These are phyloP conservation scores for Ascobolus immersus DNA, from an alignment of 495 filamentous ascomycete species.

Conservation along the genomic window DNA sequence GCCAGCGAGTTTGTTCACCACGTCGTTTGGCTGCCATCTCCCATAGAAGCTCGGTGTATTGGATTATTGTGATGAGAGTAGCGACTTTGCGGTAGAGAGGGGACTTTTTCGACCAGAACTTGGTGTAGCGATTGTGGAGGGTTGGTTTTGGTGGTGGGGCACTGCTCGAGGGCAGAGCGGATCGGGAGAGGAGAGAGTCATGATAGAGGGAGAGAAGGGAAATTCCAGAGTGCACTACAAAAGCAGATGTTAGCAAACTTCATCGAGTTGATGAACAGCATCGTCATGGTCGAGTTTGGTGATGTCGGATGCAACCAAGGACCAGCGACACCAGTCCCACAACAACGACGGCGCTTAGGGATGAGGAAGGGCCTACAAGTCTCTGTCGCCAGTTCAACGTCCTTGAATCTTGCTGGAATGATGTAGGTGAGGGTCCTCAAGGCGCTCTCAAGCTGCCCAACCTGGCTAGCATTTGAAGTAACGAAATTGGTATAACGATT, in stretches of 20 bases:
- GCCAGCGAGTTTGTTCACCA: conserved; percentile 59
- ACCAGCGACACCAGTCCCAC: background rate
- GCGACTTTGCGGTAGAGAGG: conserved; percentile 53
- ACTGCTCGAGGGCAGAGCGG: conserved; percentile 20
- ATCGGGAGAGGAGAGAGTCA: conserved; percentile 49
- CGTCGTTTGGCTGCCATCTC: conserved; percentile 60
- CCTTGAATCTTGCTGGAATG: conserved; percentile 85
- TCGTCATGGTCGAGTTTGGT: background rate
- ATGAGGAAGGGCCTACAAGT: conserved; percentile 20
- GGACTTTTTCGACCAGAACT: conserved; percentile 58
- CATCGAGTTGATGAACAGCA: background rate
- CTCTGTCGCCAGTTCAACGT: conserved; percentile 84
- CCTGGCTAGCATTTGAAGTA: conserved; percentile 71
- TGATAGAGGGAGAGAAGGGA: conserved; percentile 85
- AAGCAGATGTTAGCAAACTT: conserved; percentile 17
- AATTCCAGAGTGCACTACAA: conserved; percentile 53
- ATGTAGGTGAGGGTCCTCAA: conserved; percentile 83
- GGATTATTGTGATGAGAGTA: conserved; percentile 58
- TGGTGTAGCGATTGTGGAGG: conserved; percentile 71
- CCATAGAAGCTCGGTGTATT: conserved; percentile 74
- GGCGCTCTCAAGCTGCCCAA: conserved; percentile 79
- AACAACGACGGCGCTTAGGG: conserved; percentile 8
- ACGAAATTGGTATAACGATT: conserved; percentile 74
- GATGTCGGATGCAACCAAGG: too few species aligned
- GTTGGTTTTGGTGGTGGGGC: conserved; percentile 25